Conservation (phyloP, 805 yeast genomes). For the Candida adriatica region DNA sequence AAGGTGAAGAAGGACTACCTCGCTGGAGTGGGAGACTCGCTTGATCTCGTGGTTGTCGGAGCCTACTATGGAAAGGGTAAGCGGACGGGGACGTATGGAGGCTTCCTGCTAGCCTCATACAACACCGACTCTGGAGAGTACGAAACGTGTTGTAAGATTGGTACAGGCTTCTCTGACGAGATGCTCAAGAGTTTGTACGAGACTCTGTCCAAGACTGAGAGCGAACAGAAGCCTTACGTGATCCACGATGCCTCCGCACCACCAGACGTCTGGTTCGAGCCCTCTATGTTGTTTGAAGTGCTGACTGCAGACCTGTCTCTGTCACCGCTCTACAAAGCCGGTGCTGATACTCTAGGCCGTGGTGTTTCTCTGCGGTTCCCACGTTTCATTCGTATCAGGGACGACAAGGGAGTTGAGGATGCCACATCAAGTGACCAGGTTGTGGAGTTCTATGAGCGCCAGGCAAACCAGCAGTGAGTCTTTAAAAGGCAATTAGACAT, state of each 20-base stretch:
- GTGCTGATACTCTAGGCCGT: conserved; percentile 59
- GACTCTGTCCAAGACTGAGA: conserved; percentile 59
- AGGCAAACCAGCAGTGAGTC: conserved; percentile 29
- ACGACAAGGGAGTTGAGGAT: conserved; percentile 80
- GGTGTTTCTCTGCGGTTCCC: conserved; percentile 90
- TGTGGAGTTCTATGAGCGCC: conserved; percentile 74
- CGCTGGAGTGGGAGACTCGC: conserved; percentile 92
- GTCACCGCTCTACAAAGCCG: conserved; percentile 87
- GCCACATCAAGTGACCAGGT: conserved; percentile 83
- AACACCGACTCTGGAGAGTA: conserved; percentile 88
- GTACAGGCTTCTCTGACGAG: conserved; percentile 94
- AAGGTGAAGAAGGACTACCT: conserved; percentile 92
- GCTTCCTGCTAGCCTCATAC: conserved; percentile 84
- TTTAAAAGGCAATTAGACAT: too few species aligned
- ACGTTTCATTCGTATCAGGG: conserved; percentile 73
- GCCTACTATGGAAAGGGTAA: conserved; percentile 93
- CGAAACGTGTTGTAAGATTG: conserved; percentile 94
- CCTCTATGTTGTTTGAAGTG: conserved; percentile 77
- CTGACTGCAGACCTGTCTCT: conserved; percentile 85
- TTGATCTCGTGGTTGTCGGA: conserved; percentile 89
- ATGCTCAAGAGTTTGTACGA: conserved; percentile 54
- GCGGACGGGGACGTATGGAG: conserved; percentile 93
- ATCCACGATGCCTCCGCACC: conserved; percentile 64
- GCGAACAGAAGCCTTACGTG: conserved; percentile 58
- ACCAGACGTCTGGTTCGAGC: conserved; percentile 96